A percentile compares a stretch with the other conserved stretches of the same genome.
Evolutionary conservation across 495 filamentous ascomycete genomes (phyloP).

Genomic region (Umbilicaria muhlenbergii): DNA sequence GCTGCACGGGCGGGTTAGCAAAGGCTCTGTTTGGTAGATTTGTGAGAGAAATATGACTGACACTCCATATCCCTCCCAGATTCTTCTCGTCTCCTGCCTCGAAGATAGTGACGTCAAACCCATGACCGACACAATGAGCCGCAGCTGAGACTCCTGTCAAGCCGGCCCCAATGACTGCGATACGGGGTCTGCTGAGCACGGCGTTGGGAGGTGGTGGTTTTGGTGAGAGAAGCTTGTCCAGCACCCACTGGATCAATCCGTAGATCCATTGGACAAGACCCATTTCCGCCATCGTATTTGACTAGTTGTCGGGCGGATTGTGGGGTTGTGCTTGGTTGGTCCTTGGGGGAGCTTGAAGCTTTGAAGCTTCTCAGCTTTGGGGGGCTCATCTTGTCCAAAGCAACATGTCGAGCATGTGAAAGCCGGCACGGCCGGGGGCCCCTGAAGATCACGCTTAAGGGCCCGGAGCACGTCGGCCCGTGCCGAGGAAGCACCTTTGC

Average conservation of each 20-base stretch:
- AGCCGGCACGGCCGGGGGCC: no score
- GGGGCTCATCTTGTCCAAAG: no score
- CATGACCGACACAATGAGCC: constrained; percentile 74
- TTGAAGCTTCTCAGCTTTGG: no score
- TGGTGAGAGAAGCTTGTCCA: constrained; percentile 53
- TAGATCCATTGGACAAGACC: constrained; percentile 26
- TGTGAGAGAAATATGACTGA: constrained; percentile 21
- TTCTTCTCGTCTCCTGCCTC: constrained; percentile 46
- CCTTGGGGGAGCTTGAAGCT: no score
- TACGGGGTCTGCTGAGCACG: constrained; percentile 36
- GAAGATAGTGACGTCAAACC: constrained; percentile 68
- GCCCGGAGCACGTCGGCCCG: no score
- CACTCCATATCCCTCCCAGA: constrained; percentile 75
- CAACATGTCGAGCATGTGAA: no score
- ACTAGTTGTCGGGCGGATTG: no score
- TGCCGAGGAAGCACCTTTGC: no score
- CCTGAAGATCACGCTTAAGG: no score
- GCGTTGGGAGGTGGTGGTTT: constrained; percentile 43
- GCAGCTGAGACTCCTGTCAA: constrained; percentile 71
- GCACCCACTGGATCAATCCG: constrained; percentile 47
- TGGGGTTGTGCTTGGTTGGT: no score
- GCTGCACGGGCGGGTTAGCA: constrained; percentile 22
- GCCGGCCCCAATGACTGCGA: constrained; percentile 74
- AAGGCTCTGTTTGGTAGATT: neutral
- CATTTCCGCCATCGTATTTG: no score